These are phyloP conservation scores for Lasiosphaeria ovina DNA, from an alignment of 495 filamentous ascomycete genomes.

Conservation along the genomic window DNA sequence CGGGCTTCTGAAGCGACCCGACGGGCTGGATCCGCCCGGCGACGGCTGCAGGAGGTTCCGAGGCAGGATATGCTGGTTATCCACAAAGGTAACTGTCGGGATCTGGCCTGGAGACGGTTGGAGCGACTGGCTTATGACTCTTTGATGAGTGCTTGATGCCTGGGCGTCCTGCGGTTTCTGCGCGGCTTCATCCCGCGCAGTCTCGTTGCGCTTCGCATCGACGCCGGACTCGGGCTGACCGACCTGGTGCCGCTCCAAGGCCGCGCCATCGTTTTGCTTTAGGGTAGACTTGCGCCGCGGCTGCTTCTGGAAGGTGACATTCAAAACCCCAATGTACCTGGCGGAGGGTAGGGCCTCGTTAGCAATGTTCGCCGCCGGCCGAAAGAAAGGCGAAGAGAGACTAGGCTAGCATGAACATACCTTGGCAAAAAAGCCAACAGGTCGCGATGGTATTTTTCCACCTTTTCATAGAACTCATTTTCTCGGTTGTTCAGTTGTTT, in stretches of 20 bases:
- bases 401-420: conserved; percentile 50
- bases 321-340: conserved; percentile 95
- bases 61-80: conserved; percentile 94
- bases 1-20: conserved; percentile 35
- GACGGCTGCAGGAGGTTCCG: conserved; percentile 64
- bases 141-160: conserved; percentile 37
- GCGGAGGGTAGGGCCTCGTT: conserved; percentile 1
- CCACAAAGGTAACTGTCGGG: conserved; percentile 90
- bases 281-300: conserved; percentile 61
- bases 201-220: conserved; percentile 20
- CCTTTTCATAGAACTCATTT: conserved; percentile 97
- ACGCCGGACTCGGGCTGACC: conserved; percentile 11
- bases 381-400: background rate
- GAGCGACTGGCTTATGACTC: conserved; percentile 79
- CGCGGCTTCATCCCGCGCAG: conserved; percentile 4
- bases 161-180: conserved; percentile 11
- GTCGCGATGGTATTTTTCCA: conserved; percentile 86
- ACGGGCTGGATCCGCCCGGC: conserved; percentile 14
- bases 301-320: conserved; percentile 92
- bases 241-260: conserved; percentile 15
- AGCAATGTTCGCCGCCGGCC: background rate
- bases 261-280: conserved; percentile 41
- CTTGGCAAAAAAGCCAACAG: conserved; percentile 87
- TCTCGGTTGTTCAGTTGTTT: conserved; percentile 96
- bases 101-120: conserved; percentile 50